Conservation (phyloP, 2,329 filamentous ascomycete species). For the Teratosphaeria gauchensis region DNA sequence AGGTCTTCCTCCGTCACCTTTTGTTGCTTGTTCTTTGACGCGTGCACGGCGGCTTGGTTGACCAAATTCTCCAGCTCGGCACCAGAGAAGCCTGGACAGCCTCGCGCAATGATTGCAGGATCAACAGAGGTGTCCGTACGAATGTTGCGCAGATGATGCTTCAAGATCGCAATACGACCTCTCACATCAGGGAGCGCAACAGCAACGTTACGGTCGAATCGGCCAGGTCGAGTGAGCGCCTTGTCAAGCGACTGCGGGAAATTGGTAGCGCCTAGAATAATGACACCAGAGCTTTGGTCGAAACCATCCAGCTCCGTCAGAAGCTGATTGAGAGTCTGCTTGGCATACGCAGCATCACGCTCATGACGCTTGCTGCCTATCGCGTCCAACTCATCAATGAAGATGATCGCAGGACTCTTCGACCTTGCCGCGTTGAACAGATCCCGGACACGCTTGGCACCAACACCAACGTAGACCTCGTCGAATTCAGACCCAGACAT, state of each 20-base stretch:
- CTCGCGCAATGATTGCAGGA: constrained; percentile 70
- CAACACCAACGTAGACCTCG: constrained; percentile 94
- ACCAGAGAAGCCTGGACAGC: constrained; percentile 85
- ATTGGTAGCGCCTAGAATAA: constrained; percentile 93
- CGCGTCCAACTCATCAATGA: constrained; percentile 89
- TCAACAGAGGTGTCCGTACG: constrained; percentile 74
- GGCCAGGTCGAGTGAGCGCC: constrained; percentile 83
- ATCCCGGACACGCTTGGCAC: constrained; percentile 90
- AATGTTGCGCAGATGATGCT: constrained; percentile 89
- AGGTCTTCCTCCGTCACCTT: constrained; percentile 71
- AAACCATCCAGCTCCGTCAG: constrained; percentile 96
- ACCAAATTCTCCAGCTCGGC: constrained; percentile 94
- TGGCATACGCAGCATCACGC: constrained; percentile 85
- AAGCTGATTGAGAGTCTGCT: constrained; percentile 94
- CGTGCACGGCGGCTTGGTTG: constrained; percentile 89
- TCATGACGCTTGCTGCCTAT: constrained; percentile 92
- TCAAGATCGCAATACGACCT: constrained; percentile 82
- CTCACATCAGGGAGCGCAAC: constrained; percentile 88
- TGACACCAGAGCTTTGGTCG: constrained; percentile 85
- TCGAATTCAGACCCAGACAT: constrained; percentile 99
- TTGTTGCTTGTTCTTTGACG: constrained; percentile 73
- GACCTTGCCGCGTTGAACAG: constrained; percentile 73
- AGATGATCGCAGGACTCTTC: constrained; percentile 88
- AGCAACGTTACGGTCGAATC: constrained; percentile 86
- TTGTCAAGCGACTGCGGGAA: constrained; percentile 92